Base-by-base conservation (phyloP, 495 filamentous ascomycete genomes). In the Aspergillus carlsbadensis region DNA sequence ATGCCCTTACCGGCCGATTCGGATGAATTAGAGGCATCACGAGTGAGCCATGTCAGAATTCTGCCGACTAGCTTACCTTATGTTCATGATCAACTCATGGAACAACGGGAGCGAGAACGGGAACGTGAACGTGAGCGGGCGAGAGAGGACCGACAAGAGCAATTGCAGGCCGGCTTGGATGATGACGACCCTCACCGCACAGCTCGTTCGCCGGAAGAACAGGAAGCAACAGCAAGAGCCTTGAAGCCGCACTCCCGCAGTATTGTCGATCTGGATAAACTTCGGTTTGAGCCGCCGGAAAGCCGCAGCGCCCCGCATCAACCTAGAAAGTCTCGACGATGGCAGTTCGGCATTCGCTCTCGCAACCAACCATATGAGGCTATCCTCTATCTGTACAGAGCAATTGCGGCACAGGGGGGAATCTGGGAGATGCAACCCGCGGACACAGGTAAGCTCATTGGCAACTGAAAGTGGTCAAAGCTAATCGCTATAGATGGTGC, bases 301-400 rank as follows among this genome's bases (percentile, higher is more conserved):
- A 82, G 83, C 58, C 83, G 84, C 11, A 81, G 84, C 7, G 78
- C 83, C 21, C 72, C 84, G 42, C 65, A 70, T 55, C 77, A 76
- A 48, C 73, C 71, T 22, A 92, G 88, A 68, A 89, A 86, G 69
- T 74, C 85, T 3, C 89, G 91, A 1, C 88, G 90, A 56, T 98
- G 94, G 94, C 95, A 98, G 70, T 98, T 98, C 66, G 94, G 94
- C 29, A 98, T 98, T 56, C 84, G 94, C 1, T 93, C 89, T 20
- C 81, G 95, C 29, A 98, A 97, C 68, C 89, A 90, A 20, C 94
- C 95, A 0, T 86, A 92, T 26, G 94, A 98, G 63, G 94, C 94
- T 0, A 88, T 98, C 66, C 72, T 92, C 10, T 96, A 94, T 66
- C 89, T 98, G 46, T 98, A 96, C 77, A 88, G 90, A 62, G 92